Percentiles rank a stretch among this genome's conserved stretches.
Evolutionary conservation across 768 basidiomycete genomes (phyloP).

Genomic region (Mycena sanguinolenta): DNA sequence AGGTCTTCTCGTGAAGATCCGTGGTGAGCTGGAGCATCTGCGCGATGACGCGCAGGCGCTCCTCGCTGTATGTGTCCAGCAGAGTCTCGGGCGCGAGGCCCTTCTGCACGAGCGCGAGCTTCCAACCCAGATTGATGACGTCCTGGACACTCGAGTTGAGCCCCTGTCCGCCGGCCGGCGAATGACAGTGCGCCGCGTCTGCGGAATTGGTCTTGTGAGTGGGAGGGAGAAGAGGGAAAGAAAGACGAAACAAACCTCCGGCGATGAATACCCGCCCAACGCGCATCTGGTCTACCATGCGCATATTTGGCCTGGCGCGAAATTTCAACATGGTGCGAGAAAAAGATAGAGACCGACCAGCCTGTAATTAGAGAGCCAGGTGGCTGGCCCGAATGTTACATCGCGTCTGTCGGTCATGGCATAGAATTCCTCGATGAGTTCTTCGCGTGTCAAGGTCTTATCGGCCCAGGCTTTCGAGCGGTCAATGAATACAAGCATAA

Average conservation of each 20-base stretch:
- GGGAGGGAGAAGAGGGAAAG: background rate
- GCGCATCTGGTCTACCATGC: conserved; percentile 60
- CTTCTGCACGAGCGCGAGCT: too few species aligned
- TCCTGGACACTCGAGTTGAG: conserved; percentile 54
- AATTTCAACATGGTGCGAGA: background rate
- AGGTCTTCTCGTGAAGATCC: conserved; percentile 5
- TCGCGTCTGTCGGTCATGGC: too few species aligned
- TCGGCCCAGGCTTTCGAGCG: too few species aligned
- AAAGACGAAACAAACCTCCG: conserved; percentile 50
- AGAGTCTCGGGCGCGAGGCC: too few species aligned
- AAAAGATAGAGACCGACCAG: too few species aligned
- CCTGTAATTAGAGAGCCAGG: too few species aligned
- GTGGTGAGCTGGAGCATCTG: conserved; percentile 55
- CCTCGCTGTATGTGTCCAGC: too few species aligned
- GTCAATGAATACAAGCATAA: background rate
- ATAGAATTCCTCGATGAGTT: too few species aligned
- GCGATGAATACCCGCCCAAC: too few species aligned
- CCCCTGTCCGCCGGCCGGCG: conserved; percentile 59
- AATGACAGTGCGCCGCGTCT: conserved; percentile 66
- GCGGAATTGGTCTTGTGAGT: background rate
- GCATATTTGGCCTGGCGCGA: conserved; percentile 56
- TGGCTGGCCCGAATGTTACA: too few species aligned
- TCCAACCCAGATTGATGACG: conserved; percentile 56
- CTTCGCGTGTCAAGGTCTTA: too few species aligned
- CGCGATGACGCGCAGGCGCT: too few species aligned